A percentile compares a stretch with the other conserved stretches of the same genome.
Conservation (phyloP, 192 early-diverging fungal genomes). For the Podochytrium sp. region DNA sequence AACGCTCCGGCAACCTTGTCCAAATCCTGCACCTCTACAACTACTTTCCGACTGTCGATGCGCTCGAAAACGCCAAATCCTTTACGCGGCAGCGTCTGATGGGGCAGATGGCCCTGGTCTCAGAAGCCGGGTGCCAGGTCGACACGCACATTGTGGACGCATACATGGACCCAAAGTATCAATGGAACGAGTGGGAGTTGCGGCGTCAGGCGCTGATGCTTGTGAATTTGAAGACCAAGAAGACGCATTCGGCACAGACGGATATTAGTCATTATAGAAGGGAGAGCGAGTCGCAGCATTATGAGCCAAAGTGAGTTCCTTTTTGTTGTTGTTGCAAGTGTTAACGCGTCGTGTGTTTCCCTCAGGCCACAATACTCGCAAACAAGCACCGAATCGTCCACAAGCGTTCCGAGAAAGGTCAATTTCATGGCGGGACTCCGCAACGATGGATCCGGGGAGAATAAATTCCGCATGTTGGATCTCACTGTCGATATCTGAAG, state of each 20-base stretch:
- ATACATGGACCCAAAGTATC: slow-evolving; percentile 53
- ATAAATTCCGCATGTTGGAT: slow-evolving; percentile 56
- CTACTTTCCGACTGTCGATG: slow-evolving; percentile 65
- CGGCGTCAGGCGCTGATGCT: slow-evolving; percentile 59
- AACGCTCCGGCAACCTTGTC: slow-evolving; percentile 46
- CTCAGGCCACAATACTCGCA: slow-evolving; percentile 45
- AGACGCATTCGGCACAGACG: slow-evolving; percentile 60
- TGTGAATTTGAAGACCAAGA: slow-evolving; percentile 60
- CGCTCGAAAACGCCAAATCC: slow-evolving; percentile 60
- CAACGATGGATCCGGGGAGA: slow-evolving; percentile 26
- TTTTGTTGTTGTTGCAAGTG: neutral
- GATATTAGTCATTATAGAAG: slow-evolving; percentile 49
- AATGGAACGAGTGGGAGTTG: slow-evolving; percentile 70
- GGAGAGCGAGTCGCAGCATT: slow-evolving; percentile 62
- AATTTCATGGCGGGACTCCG: slow-evolving; percentile 52
- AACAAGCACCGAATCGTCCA: slow-evolving; percentile 42
- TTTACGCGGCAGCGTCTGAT: slow-evolving; percentile 55
- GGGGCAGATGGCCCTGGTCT: slow-evolving; percentile 57
- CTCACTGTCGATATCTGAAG: slow-evolving; percentile 49
- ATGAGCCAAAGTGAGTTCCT: slow-evolving; percentile 49
- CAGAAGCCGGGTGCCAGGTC: slow-evolving; percentile 59
- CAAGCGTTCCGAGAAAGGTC: slow-evolving; percentile 44
- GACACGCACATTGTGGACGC: slow-evolving; percentile 63
- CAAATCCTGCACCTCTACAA: slow-evolving; percentile 62
- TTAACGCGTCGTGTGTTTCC: neutral